These are phyloP conservation scores for Gigaspora rosea DNA, from an alignment of 192 early-diverging fungal species.

Conservation along the genomic window DNA sequence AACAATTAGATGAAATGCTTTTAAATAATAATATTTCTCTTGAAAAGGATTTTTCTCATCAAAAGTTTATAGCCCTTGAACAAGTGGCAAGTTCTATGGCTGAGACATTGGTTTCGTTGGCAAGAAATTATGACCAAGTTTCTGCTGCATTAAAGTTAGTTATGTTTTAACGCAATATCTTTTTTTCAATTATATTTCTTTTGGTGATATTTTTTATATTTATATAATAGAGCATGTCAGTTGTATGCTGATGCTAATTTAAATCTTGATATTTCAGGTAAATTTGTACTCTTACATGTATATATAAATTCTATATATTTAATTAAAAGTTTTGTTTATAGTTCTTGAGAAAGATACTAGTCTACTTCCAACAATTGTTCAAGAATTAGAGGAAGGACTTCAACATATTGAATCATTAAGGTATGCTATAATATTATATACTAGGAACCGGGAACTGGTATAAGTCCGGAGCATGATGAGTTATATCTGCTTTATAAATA, in stretches of 20 bases:
- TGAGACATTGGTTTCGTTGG: conserved; percentile 44
- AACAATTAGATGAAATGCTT: conserved; percentile 11
- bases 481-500: too few relatives aligned
- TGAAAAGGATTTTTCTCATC: conserved; percentile 40
- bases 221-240: conserved; percentile 23
- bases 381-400: conserved; percentile 33
- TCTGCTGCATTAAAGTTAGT: conserved; percentile 45
- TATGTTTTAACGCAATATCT: background rate
- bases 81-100: conserved; percentile 43
- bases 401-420: conserved; percentile 28
- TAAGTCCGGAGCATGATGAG: too few relatives aligned
- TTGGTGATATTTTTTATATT: background rate
- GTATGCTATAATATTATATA: background rate
- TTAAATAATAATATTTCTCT: conserved; percentile 33
- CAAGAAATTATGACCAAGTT: conserved; percentile 51
- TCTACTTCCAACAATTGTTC: conserved; percentile 23
- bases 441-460: too few relatives aligned
- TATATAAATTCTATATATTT: background rate
- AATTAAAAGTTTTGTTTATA: background rate
- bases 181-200: background rate
- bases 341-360: conserved; percentile 30
- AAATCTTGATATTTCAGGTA: conserved; percentile 29
- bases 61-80: conserved; percentile 41
- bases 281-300: background rate
- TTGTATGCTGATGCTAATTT: conserved; percentile 9